Evolutionary conservation across 352 stramenopile species (phyloP), one percentile per base, ranked within the genome.

Genomic region (Pythium biforme): DNA sequence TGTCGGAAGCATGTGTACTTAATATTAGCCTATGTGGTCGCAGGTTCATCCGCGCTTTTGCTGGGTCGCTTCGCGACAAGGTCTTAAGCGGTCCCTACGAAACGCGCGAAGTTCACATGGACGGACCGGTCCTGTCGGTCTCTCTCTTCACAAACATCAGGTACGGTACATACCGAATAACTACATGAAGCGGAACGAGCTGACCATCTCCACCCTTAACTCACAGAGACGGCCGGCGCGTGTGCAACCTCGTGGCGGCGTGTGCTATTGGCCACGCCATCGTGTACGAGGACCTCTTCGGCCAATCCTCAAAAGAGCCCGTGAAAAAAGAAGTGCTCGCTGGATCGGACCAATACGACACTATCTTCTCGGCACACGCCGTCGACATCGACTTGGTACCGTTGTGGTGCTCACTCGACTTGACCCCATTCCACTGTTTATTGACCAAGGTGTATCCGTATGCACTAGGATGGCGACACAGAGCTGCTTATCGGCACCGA

Each of bases 401-500:
- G 8, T 41, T 4, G 8, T 19, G 14, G 7, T 10, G 9, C 34
- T 10, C 5, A 17, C 34, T 19, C 34, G 17, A 31, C 17, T 39
- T n/a, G 4, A 40, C 40, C 47, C 25, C 11, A 40, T 39, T 40
- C 15, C 25, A 15, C n/a, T n/a, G n/a, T n/a, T n/a, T n/a, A n/a
- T n/a, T n/a, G n/a, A n/a, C n/a, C n/a, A n/a, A n/a, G n/a, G n/a
- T n/a, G n/a, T n/a, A n/a, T n/a, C n/a, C n/a, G n/a, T n/a, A n/a
- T 46, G 5, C 17, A 4, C 15, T 39, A 92, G 82, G 81, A 92
- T 50, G 83, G 83, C 37, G 41, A 78, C 14, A 55, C 74, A 26
- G 81, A 90, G 49, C 43, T 92, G 1, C 39, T 92, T 29, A 34
- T 92, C 4, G 83, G 83, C 25, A 90, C 83, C 3, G 81, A 90